Base-by-base conservation (phyloP, 1,139 yeast species). In the Yamadazyma spencermartinsiae region DNA sequence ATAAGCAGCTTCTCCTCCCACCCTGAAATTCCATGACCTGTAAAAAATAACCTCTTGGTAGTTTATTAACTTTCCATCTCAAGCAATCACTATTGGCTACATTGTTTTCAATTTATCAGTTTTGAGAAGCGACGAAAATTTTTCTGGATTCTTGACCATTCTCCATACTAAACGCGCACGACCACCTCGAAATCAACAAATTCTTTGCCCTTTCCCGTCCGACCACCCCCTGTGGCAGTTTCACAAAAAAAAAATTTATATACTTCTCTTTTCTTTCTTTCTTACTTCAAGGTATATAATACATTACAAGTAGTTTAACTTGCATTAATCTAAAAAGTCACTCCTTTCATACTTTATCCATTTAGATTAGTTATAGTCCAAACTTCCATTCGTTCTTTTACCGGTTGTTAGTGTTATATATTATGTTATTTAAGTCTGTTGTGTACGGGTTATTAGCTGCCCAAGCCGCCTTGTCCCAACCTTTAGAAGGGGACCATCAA, bases 371-470 rank as follows among this genome's bases (percentile, higher is more conserved):
- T 15, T 35, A 32, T 23, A 13, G 24, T 26, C 24, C 23, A 19
- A 42, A 25, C 23, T 36, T 28, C 31, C 38, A 19, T 34, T 36
- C 43, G 16, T 43, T 42, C 11, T 23, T 18, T 20, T 25, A 79
- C 67, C 77, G 60, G 74, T 76, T 59, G 70, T 68, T 48, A 64
- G 70, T 43, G 64, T 64, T 44, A 55, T 54, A 23, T 31, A 28
- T 19, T 24, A 79, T 79, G 84, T 68, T 77, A 60, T 74, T 76
- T 59, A 71, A 68, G 49, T 65, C 71, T 43, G 64, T 64, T 44
- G 56, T 54, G 40, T 49, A 52, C 32, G 39, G 42, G 28, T 33
- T 46, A 23, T 37, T 45, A 30, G 44, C 46, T 26, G 64, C 63
- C 38, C 59, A 62, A 28, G 60, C 60, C 33, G 16, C 18, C 6